Conservation (phyloP, 768 basidiomycete genomes). For the Pleurotus platypus region DNA sequence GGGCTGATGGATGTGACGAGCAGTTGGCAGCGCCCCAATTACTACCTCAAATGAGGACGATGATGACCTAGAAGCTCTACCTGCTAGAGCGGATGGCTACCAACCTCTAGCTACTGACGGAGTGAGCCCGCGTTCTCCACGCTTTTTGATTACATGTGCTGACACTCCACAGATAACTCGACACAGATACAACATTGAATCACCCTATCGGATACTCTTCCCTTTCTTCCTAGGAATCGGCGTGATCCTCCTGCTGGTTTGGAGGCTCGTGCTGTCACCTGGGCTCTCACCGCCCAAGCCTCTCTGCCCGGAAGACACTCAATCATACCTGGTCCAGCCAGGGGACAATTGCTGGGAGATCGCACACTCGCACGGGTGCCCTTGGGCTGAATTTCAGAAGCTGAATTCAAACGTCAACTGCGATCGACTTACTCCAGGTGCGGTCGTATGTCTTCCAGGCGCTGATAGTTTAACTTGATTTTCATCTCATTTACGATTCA, state of each 20-base stretch:
- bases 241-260: constrained; percentile 58
- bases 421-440: constrained; percentile 56
- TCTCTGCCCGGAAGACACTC: constrained; percentile 34
- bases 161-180: constrained; percentile 1
- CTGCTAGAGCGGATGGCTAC: constrained; percentile 52
- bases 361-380: constrained; percentile 41
- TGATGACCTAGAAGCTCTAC: constrained; percentile 55
- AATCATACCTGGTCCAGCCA: constrained; percentile 45
- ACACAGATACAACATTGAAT: constrained; percentile 23
- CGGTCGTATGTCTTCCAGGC: constrained; percentile 39
- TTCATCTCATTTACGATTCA: neutral
- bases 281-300: constrained; percentile 29
- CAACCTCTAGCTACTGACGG: constrained; percentile 48
- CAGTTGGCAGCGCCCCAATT: constrained; percentile 1
- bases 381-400: constrained; percentile 47
- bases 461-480: neutral
- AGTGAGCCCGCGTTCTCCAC: constrained; percentile 26
- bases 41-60: constrained; percentile 18
- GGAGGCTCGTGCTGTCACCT: constrained; percentile 52
- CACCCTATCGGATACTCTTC: constrained; percentile 56
- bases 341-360: constrained; percentile 71
- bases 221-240: constrained; percentile 72
- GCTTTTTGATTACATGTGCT: neutral
- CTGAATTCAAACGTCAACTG: constrained; percentile 54
- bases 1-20: neutral